Evolutionary conservation across 73 alveolate genomes (phyloP).

Genomic region (Uronychia setigera): DNA sequence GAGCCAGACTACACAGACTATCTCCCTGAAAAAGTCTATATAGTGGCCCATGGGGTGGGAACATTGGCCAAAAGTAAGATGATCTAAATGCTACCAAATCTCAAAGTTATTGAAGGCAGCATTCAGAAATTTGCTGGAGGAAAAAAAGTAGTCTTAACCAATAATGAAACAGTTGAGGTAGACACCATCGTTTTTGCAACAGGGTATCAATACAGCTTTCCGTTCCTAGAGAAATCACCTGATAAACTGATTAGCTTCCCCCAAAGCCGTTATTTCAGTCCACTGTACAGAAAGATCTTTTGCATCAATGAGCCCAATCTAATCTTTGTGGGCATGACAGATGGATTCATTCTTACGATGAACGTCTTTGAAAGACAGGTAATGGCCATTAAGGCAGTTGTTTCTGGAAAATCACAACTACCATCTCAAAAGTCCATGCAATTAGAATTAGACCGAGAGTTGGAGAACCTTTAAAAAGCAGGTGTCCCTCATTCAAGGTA

Average conservation of each 20-base stretch:
- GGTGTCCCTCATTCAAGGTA: too few species aligned
- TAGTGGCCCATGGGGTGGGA: too few species aligned
- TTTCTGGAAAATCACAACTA: too few species aligned
- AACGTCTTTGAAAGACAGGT: neutral
- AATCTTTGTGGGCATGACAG: conserved; percentile 38
- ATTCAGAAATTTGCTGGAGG: neutral
- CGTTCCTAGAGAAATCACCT: conserved; percentile 1
- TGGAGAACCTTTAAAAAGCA: too few species aligned
- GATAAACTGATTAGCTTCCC: neutral
- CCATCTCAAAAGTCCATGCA: too few species aligned
- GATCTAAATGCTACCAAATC: too few species aligned
- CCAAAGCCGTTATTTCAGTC: conserved; percentile 24
- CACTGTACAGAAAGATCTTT: conserved; percentile 39
- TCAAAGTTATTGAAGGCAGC: neutral
- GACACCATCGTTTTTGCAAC: conserved; percentile 27
- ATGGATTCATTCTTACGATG: neutral
- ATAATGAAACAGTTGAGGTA: neutral
- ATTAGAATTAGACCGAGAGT: too few species aligned
- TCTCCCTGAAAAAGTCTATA: too few species aligned
- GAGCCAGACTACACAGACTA: too few species aligned
- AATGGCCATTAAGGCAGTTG: too few species aligned
- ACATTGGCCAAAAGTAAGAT: too few species aligned
- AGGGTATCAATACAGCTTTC: conserved; percentile 11
- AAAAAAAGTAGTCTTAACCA: neutral
- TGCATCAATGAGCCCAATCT: conserved; percentile 36